phyloP scores from a whole-genome alignment of 495 filamentous ascomycete species.

The Hyaloscypha bicolor region DNA sequence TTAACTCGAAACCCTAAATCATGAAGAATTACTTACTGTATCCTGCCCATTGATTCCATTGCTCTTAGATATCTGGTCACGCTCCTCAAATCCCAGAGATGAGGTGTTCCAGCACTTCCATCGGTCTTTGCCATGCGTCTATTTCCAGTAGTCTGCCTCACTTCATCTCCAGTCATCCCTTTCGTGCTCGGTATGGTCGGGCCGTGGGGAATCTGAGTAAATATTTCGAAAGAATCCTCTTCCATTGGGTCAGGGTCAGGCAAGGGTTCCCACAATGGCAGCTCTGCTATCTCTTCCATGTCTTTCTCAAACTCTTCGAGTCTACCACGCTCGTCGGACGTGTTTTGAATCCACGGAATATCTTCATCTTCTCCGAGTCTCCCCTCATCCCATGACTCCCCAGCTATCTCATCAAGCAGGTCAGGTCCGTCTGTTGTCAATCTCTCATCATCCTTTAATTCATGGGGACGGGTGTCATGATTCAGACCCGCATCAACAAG shows the following conservation, averaged over 20 bases:
- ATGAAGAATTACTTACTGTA: slow-evolving; percentile 7
- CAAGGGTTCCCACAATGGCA: background rate
- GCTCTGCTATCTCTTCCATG: background rate
- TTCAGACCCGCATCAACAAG: background rate
- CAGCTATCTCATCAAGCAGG: slow-evolving; percentile 12
- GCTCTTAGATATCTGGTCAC: background rate
- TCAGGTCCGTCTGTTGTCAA: slow-evolving; percentile 13
- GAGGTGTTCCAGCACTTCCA: background rate
- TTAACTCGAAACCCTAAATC: background rate
- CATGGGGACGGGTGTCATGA: background rate
- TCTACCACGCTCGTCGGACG: background rate
- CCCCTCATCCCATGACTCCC: slow-evolving; percentile 22
- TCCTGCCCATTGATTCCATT: background rate
- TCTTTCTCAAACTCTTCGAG: slow-evolving; percentile 24
- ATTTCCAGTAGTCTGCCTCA: background rate
- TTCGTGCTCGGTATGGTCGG: background rate
- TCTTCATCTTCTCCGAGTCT: background rate
- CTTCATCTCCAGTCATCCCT: background rate
- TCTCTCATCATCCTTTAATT: background rate
- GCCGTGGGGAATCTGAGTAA: slow-evolving; percentile 3
- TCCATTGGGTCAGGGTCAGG: background rate
- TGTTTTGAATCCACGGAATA: slow-evolving; percentile 1
- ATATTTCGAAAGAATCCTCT: background rate
- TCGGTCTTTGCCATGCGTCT: background rate
- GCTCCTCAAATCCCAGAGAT: background rate